Percentiles rank a stretch among this genome's conserved stretches.
Conservation (phyloP, 805 yeast genomes). For the Kodamaea laetipori region DNA sequence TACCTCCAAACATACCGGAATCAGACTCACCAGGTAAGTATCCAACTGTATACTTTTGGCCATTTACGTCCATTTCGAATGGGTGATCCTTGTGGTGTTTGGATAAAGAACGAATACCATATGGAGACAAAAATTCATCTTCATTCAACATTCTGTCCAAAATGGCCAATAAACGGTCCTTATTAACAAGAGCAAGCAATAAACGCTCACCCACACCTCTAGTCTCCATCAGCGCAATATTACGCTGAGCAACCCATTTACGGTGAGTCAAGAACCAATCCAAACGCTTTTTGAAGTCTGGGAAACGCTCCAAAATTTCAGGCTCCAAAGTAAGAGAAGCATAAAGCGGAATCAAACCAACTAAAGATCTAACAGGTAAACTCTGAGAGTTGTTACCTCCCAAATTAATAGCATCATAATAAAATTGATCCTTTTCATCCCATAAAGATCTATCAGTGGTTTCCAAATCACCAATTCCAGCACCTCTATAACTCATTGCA, state of each 20-base stretch:
- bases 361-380: conserved; percentile 84
- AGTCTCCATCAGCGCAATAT: conserved; percentile 79
- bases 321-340: conserved; percentile 90
- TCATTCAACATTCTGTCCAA: conserved; percentile 82
- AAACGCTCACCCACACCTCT: conserved; percentile 84
- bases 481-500: conserved; percentile 76
- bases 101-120: conserved; percentile 86
- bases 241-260: conserved; percentile 69
- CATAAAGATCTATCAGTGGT: conserved; percentile 57
- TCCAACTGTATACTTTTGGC: conserved; percentile 65
- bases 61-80: conserved; percentile 79
- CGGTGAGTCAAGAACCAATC: conserved; percentile 81
- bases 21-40: conserved; percentile 89
- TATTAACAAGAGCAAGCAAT: conserved; percentile 75
- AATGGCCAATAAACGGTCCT: conserved; percentile 75
- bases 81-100: conserved; percentile 85
- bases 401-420: conserved; percentile 88
- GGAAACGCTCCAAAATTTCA: conserved; percentile 72
- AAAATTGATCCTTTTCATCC: conserved; percentile 88
- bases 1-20: conserved; percentile 94
- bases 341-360: conserved; percentile 87
- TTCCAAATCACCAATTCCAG: conserved; percentile 40
- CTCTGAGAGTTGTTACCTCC: conserved; percentile 66
- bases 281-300: conserved; percentile 78
- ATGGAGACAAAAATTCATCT: conserved; percentile 78